Conservation (phyloP, 2,329 filamentous ascomycete genomes). For the Laburnicola sp. region DNA sequence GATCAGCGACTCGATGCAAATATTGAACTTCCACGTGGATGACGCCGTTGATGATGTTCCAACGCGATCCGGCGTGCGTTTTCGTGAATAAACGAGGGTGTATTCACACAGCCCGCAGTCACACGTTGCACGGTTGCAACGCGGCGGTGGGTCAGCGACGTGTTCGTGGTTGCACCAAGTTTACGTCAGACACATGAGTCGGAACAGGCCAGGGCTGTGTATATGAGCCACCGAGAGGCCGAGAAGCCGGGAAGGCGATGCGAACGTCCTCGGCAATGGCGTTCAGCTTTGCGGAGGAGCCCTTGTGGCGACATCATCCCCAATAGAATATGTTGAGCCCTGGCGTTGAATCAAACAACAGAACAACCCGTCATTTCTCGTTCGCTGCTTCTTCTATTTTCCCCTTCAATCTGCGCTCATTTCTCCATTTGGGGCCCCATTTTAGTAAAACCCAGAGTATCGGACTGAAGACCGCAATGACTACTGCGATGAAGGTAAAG, state of each 20-base stretch:
- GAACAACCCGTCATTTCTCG: neutral
- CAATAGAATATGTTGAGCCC: neutral
- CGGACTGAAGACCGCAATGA: conserved; percentile 46
- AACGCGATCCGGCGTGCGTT: neutral
- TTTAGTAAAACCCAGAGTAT: conserved; percentile 47
- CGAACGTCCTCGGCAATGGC: too few species aligned
- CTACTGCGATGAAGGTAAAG: conserved; percentile 50
- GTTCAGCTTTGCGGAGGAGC: too few species aligned
- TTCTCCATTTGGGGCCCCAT: conserved; percentile 50
- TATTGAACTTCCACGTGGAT: neutral
- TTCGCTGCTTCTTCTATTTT: conserved; percentile 9
- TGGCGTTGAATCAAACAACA: neutral
- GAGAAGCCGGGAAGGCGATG: too few species aligned
- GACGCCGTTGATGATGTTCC: neutral
- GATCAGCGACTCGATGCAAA: neutral
- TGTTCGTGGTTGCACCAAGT: neutral
- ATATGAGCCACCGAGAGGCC: too few species aligned
- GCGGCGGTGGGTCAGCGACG: neutral
- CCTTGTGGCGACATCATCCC: too few species aligned
- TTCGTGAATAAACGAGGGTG: neutral
- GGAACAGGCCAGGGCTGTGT: too few species aligned
- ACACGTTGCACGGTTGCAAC: conserved; percentile 4
- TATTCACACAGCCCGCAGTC: neutral
- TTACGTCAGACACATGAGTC: too few species aligned
- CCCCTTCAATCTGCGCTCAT: conserved; percentile 42